phyloP scores from a whole-genome alignment of 768 basidiomycete species.

The Pluteus cervinus region DNA sequence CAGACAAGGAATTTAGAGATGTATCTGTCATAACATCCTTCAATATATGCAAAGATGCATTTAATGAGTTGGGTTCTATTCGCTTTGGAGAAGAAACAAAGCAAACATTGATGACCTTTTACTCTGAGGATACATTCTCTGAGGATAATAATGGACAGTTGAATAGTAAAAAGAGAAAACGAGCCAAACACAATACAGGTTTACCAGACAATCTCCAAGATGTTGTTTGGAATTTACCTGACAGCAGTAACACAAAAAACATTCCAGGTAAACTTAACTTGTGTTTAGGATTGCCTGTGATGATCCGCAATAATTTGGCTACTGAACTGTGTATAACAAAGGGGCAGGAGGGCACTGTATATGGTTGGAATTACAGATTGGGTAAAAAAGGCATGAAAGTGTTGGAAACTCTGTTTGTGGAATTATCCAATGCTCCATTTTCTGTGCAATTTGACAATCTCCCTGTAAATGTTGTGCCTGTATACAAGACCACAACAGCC shows the following conservation, averaged over 20 bases:
- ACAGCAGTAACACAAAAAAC: neutral
- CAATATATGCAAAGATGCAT: constrained; percentile 23
- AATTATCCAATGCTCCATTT: constrained; percentile 16
- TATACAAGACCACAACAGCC: constrained; percentile 6
- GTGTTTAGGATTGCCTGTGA: constrained; percentile 23
- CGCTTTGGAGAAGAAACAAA: constrained; percentile 23
- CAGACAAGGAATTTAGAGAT: constrained; percentile 15
- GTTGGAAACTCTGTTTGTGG: constrained; percentile 22
- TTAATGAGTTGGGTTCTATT: constrained; percentile 19
- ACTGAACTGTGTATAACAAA: constrained; percentile 25
- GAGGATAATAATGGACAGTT: neutral
- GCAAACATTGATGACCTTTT: constrained; percentile 19
- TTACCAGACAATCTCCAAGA: constrained; percentile 3
- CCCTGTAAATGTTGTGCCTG: constrained; percentile 24
- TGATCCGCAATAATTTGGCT: constrained; percentile 20
- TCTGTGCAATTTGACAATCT: constrained; percentile 16
- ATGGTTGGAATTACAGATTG: constrained; percentile 15
- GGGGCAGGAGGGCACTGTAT: constrained; percentile 21
- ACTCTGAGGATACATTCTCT: constrained; percentile 16
- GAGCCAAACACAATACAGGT: neutral
- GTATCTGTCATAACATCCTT: constrained; percentile 25
- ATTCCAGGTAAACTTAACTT: constrained; percentile 9
- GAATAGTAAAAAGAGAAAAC: neutral
- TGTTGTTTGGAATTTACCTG: constrained; percentile 7
- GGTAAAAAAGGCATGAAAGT: constrained; percentile 10